Conservation (phyloP, 768 basidiomycete genomes). For the Trametopsis cervina region DNA sequence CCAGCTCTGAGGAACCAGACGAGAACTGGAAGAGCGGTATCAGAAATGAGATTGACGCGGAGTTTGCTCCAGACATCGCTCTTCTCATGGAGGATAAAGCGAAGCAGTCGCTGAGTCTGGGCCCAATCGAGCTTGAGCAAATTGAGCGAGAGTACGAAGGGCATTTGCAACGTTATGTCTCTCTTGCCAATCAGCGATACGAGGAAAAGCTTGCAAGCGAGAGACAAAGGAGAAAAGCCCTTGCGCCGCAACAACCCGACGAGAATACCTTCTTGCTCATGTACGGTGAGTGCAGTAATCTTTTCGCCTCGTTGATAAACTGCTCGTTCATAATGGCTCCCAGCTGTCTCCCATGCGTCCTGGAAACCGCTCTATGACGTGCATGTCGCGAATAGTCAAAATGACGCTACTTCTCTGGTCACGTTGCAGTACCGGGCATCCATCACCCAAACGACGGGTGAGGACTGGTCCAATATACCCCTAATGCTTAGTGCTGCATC, state of each 20-base stretch:
- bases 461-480: not conserved
- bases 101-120: not conserved
- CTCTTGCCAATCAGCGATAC: not conserved
- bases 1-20: not conserved
- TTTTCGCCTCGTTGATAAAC: too few species aligned
- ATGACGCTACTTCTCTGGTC: constrained; percentile 36
- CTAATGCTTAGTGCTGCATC: not conserved
- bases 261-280: constrained; percentile 37
- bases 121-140: constrained; percentile 20
- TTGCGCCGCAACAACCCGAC: constrained; percentile 8
- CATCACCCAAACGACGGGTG: constrained; percentile 1
- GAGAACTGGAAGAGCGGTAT: not conserved
- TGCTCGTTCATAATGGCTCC: not conserved
- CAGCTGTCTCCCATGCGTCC: constrained; percentile 43
- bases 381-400: constrained; percentile 38
- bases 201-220: not conserved
- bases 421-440: constrained; percentile 39
- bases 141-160: not conserved
- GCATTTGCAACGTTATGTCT: not conserved
- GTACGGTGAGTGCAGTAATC: constrained; percentile 45
- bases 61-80: not conserved
- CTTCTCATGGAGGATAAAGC: constrained; percentile 23
- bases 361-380: constrained; percentile 58
- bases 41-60: not conserved
- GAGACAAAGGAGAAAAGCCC: not conserved